Base-by-base conservation (phyloP, 2,329 filamentous ascomycete species). In the Bipolaris victoriae region DNA sequence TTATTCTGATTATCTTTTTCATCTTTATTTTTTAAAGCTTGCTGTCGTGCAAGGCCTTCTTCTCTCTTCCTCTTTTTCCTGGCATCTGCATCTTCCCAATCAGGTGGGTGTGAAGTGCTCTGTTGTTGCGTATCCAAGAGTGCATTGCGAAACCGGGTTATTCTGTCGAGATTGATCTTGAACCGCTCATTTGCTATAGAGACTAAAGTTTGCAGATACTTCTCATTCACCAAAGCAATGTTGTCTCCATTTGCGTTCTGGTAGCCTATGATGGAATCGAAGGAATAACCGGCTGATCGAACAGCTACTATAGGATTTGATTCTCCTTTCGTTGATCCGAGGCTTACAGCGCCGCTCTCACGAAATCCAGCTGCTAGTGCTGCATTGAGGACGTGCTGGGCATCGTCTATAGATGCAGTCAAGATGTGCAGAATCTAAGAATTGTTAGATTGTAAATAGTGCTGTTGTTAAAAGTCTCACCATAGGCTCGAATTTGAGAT, bases 401-500 rank as follows among this genome's bases (percentile, higher is more conserved):
- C 92, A 67, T 94, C 86, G 11, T 84, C 77, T 0, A 88, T 81
- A 0, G 91, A 94, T 15, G 92, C 86, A 5, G 91, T 88, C 67
- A 96, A 84, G 41, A 98, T 83, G 66, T 98, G 94, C 0, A 98
- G 85, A 65, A 97, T 97, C 93, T 96, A 61, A 18, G 9, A 31
- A 22, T 15, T 22, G 45, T 78, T 58, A 71, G 74, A 54, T 24
- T 43, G 51, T 52, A 55, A 37, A 18, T 41, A 10, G n/a, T 20
- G 13, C 47, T n/a, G 44, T 31, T 4, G 39, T 35, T 3, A 39
- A 35, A 6, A 22, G 56, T 52, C 87, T 73, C 83, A 96, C 93
- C 92, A 97, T 92, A 4, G 93, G 92, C 75, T 97, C 93, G 71
- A 96, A 97, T 76, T 96, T 95, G 78, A 97, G 90, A 76, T 94